These are phyloP conservation scores for Zygotorulaspora danielsina DNA, from an alignment of 805 yeast genomes.

Conservation along the genomic window DNA sequence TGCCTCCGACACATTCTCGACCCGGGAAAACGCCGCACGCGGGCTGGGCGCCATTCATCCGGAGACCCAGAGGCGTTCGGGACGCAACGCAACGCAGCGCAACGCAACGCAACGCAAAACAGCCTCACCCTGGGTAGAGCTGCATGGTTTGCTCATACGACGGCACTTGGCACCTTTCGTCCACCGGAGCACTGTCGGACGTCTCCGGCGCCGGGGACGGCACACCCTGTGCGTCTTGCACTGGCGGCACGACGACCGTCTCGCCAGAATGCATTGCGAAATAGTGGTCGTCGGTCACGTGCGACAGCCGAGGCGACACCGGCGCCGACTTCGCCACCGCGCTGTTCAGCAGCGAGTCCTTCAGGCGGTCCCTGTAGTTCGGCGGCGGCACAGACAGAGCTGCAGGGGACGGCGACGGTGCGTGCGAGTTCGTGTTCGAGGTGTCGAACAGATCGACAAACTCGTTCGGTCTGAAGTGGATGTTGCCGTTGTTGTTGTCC, in stretches of 20 bases:
- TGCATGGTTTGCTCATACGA: conserved; percentile 14
- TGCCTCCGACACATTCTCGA: too few relatives aligned
- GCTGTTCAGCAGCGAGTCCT: conserved; percentile 33
- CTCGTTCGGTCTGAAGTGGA: conserved; percentile 41
- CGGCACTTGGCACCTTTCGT: conserved; percentile 12
- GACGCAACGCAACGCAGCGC: too few relatives aligned
- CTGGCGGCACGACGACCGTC: not conserved
- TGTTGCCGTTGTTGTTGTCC: conserved; percentile 37
- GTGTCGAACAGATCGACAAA: conserved; percentile 30
- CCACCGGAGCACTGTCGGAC: not conserved
- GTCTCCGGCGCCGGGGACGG: not conserved
- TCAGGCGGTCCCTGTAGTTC: conserved; percentile 15
- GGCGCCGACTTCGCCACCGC: conserved; percentile 2
- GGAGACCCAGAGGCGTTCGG: too few relatives aligned
- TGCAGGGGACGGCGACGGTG: conserved; percentile 8
- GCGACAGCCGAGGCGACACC: conserved; percentile 6
- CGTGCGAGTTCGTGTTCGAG: not conserved
- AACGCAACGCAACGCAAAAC: too few relatives aligned
- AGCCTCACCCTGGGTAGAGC: not conserved
- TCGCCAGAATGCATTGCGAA: not conserved
- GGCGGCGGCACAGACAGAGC: conserved; percentile 19
- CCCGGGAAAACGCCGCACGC: too few relatives aligned
- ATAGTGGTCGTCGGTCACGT: not conserved
- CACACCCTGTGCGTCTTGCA: conserved; percentile 2
- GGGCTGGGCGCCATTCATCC: too few relatives aligned